Evolutionary conservation across 345 rosid species (phyloP), one percentile per base, ranked within the genome.

Genomic region (Aquilaria yunnanensis): DNA sequence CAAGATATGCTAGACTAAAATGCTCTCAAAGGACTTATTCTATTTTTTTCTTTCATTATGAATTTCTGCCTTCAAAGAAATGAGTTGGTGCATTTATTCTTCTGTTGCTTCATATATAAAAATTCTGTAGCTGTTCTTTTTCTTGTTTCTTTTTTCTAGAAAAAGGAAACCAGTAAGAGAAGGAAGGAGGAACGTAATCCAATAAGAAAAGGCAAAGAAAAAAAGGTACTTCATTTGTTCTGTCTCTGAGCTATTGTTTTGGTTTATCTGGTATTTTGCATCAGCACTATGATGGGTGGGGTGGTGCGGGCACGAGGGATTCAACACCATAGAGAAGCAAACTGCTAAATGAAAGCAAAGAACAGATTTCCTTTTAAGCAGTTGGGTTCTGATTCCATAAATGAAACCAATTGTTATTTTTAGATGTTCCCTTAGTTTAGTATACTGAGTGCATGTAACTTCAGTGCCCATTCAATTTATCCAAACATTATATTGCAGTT

Each of bases 81-180:
- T 12, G 57, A 32, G 32, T 16, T 33, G 29, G 7, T 59, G 56
- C 29, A 33, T 32, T 16, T 1, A 14, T 23, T 16, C 14, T 16
- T 51, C 10, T 23, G 12, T 51, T 56, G 31, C 34, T 53, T 57
- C 4, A 5, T 16, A 16, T 16, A 16, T 16, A 16, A 16, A 16
- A 16, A 16, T 16, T 16, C 23, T 30, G 46, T 43, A 37, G 50
- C 31, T 30, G 45, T 52, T 51, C 41, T 14, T 29, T 51, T 32
- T 23, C 32, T 23, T 2, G 31, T 58, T 49, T 62, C 14, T 55
- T 54, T 71, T 34, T 68, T 12, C 81, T 16, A 89, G 91, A 85
- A 73, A 67, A 89, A 87, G 55, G 91, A 83, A 70, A 77, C 45
- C 50, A 68, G 80, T 73, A 92, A 89, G 86, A 80, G 85, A 68